Evolutionary conservation across 306 rosid species (phyloP).

Genomic region (Glycine tomentella): DNA sequence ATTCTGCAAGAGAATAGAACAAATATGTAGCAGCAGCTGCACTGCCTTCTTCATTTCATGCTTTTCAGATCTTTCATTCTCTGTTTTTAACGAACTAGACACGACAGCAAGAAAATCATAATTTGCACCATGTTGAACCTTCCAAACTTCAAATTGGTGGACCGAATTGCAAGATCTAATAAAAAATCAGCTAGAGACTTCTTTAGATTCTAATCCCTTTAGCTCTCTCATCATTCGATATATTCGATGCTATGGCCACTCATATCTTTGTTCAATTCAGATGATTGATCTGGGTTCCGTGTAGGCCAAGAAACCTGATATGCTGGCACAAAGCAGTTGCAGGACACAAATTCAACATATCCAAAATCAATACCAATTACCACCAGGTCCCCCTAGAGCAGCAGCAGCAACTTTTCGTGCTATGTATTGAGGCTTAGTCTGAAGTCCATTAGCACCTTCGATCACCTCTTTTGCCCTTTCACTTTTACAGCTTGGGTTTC

Average conservation of each 20-base stretch:
- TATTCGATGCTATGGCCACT: conserved; percentile 34
- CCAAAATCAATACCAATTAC: conserved; percentile 74
- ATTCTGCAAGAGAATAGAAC: conserved; percentile 36
- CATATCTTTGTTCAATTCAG: conserved; percentile 23
- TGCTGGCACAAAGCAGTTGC: conserved; percentile 23
- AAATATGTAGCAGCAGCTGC: conserved; percentile 36
- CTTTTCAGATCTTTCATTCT: conserved; percentile 32
- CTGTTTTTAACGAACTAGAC: conserved; percentile 39
- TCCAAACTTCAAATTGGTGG: conserved; percentile 40
- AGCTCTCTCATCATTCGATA: conserved; percentile 21
- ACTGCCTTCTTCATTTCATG: conserved; percentile 40
- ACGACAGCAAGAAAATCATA: conserved; percentile 41
- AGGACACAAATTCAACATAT: conserved; percentile 22
- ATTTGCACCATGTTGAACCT: conserved; percentile 41
- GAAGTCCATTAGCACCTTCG: conserved; percentile 71
- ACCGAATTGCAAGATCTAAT: conserved; percentile 40
- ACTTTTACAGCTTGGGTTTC: conserved; percentile 75
- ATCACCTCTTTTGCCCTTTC: conserved; percentile 74
- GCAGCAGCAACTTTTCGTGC: conserved; percentile 79
- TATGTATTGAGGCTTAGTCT: conserved; percentile 71
- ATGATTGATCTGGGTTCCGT: conserved; percentile 36
- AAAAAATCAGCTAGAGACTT: not conserved
- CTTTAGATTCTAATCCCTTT: conserved; percentile 23
- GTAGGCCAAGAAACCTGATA: conserved; percentile 20
- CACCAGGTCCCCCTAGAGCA: conserved; percentile 68